Evolutionary conservation across 495 filamentous ascomycete genomes (phyloP).

Genomic region (Penicillium alfredii): DNA sequence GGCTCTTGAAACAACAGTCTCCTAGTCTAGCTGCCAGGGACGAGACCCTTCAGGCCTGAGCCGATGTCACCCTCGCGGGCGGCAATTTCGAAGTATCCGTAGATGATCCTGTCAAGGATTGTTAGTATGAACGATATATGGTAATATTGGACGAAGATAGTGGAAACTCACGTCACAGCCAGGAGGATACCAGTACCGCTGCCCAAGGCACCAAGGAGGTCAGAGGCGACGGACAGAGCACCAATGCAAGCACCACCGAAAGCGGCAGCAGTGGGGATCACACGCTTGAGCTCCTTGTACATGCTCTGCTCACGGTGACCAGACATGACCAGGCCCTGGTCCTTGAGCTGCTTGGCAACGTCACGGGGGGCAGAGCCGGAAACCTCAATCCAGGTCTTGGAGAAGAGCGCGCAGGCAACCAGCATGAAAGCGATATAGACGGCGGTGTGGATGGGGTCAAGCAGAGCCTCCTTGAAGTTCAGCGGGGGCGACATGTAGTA

Average conservation of each 20-base stretch:
- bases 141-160: constrained; percentile 1
- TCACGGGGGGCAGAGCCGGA: constrained; percentile 95
- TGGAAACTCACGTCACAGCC: constrained; percentile 86
- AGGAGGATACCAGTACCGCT: constrained; percentile 96
- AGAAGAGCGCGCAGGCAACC: constrained; percentile 94
- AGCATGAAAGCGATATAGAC: constrained; percentile 97
- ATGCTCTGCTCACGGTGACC: constrained; percentile 99
- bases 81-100: constrained; percentile 98
- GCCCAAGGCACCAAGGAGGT: constrained; percentile 93
- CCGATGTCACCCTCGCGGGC: constrained; percentile 93
- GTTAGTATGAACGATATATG: constrained; percentile 13
- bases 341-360: constrained; percentile 99
- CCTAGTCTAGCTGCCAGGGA: constrained; percentile 50
- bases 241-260: constrained; percentile 99
- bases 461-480: constrained; percentile 91
- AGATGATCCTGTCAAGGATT: constrained; percentile 71
- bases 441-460: constrained; percentile 94
- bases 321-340: constrained; percentile 98
- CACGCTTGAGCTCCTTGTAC: constrained; percentile 99
- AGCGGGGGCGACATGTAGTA: constrained; percentile 99
- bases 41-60: constrained; percentile 83
- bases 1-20: no score
- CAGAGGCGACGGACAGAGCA: constrained; percentile 88
- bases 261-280: constrained; percentile 96
- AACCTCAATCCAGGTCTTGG: constrained; percentile 99